Conservation (phyloP, 2,329 filamentous ascomycete species). For the Cercospora nicotianae region DNA sequence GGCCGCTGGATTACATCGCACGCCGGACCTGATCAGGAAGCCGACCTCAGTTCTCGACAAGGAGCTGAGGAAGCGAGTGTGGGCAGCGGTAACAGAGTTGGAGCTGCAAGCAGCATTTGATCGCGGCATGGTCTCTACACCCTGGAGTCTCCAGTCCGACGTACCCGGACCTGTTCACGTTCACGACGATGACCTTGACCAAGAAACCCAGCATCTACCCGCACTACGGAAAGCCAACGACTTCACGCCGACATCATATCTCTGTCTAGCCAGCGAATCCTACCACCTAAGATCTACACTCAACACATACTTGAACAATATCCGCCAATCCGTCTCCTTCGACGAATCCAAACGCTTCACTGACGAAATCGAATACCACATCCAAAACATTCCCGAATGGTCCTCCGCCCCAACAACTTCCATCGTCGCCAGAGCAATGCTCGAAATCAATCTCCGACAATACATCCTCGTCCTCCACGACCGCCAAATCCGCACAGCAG, state of each 20-base stretch:
- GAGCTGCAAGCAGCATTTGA: slow-evolving; percentile 59
- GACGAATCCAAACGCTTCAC: slow-evolving; percentile 38
- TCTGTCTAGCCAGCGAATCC: slow-evolving; percentile 29
- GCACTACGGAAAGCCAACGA: slow-evolving; percentile 24
- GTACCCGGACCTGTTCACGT: slow-evolving; percentile 52
- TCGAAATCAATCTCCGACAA: slow-evolving; percentile 36
- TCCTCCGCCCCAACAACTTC: slow-evolving; percentile 10
- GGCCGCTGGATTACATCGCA: slow-evolving; percentile 55
- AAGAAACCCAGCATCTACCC: slow-evolving; percentile 28
- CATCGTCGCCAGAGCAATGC: slow-evolving; percentile 27
- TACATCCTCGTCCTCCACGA: slow-evolving; percentile 37
- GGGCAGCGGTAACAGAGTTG: slow-evolving; percentile 58
- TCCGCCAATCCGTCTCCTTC: slow-evolving; percentile 33
- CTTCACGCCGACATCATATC: slow-evolving; percentile 35
- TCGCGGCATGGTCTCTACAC: slow-evolving; percentile 52
- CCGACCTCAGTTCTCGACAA: slow-evolving; percentile 48
- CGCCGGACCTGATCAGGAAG: slow-evolving; percentile 44
- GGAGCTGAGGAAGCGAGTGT: slow-evolving; percentile 57
- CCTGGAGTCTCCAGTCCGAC: slow-evolving; percentile 51
- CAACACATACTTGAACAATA: slow-evolving; percentile 37
- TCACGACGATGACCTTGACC: slow-evolving; percentile 50
- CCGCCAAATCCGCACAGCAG: slow-evolving; percentile 32
- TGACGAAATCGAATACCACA: slow-evolving; percentile 36
- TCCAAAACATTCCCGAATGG: slow-evolving; percentile 34
- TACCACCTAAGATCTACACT: slow-evolving; percentile 31